Evolutionary conservation across 2,329 filamentous ascomycete genomes (phyloP).

Genomic region (Calonectria ilicicola): DNA sequence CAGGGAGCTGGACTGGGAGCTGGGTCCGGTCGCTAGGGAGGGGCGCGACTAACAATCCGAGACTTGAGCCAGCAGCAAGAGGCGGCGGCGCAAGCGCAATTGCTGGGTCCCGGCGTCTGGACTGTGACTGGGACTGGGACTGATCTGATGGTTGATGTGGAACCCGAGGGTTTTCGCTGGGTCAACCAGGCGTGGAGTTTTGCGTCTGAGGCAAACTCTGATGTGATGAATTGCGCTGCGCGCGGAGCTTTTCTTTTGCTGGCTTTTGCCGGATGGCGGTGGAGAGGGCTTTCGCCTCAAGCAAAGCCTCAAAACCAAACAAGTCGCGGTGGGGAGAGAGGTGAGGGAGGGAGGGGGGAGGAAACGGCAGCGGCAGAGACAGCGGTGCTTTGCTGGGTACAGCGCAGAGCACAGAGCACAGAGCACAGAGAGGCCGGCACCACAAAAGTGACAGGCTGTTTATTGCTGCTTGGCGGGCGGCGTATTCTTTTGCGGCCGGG

Average conservation of each 20-base stretch:
- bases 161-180: conserved; percentile 43
- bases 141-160: conserved; percentile 33
- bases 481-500: conserved; percentile 17
- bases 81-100: conserved; percentile 34
- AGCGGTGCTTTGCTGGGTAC: background rate
- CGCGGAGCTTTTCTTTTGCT: conserved; percentile 19
- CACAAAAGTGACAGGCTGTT: conserved; percentile 5
- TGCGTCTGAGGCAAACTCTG: conserved; percentile 41
- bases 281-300: conserved; percentile 14
- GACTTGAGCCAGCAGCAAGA: conserved; percentile 31
- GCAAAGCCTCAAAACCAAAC: conserved; percentile 13
- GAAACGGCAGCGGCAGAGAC: background rate
- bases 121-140: conserved; percentile 22
- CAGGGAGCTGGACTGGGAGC: conserved; percentile 32
- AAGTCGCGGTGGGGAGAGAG: conserved; percentile 1
- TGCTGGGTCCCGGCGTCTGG: conserved; percentile 34
- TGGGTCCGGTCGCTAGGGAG: conserved; percentile 35
- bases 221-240: conserved; percentile 29
- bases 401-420: background rate
- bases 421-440: conserved; percentile 5
- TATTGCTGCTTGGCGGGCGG: conserved; percentile 14
- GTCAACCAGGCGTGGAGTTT: conserved; percentile 34
- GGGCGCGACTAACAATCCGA: conserved; percentile 39
- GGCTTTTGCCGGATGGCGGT: conserved; percentile 20
- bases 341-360: background rate